Conservation (phyloP, 306 rosid species). For the Nissolia schottii region DNA sequence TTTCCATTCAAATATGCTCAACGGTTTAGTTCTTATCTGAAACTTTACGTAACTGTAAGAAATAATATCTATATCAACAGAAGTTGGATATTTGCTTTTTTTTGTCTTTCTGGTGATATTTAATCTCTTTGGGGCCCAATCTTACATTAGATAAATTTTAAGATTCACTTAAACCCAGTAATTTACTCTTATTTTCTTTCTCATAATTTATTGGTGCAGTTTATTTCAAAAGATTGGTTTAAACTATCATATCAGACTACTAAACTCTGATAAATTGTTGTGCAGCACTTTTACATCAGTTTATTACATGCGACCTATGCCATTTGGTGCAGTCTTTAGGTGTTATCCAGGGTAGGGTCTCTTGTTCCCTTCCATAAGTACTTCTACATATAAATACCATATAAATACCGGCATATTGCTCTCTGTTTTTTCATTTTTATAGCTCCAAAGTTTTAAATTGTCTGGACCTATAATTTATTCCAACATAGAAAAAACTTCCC, state of each 20-base stretch:
- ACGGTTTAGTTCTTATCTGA: conserved; percentile 7
- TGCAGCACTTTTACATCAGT: conserved; percentile 78
- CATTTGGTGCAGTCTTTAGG: conserved; percentile 88
- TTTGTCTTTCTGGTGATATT: background rate
- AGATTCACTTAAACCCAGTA: background rate
- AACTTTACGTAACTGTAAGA: background rate
- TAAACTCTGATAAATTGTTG: conserved; percentile 20
- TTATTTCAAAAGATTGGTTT: conserved; percentile 4
- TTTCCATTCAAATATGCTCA: background rate
- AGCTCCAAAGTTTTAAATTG: conserved; percentile 3
- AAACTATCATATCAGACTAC: conserved; percentile 12
- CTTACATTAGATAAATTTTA: background rate
- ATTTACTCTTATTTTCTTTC: conserved; percentile 12
- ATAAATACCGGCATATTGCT: background rate
- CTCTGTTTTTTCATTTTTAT: background rate
- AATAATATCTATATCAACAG: background rate
- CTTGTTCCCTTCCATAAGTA: background rate
- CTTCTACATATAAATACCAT: background rate
- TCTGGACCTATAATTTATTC: conserved; percentile 1
- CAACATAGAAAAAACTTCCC: background rate
- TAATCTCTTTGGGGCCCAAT: background rate
- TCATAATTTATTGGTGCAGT: conserved; percentile 1
- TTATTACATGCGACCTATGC: conserved; percentile 89
- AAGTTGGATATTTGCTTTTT: conserved; percentile 2
- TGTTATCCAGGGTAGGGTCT: conserved; percentile 83